Base-by-base conservation (phyloP, 345 rosid species). In the Populus nigra region DNA sequence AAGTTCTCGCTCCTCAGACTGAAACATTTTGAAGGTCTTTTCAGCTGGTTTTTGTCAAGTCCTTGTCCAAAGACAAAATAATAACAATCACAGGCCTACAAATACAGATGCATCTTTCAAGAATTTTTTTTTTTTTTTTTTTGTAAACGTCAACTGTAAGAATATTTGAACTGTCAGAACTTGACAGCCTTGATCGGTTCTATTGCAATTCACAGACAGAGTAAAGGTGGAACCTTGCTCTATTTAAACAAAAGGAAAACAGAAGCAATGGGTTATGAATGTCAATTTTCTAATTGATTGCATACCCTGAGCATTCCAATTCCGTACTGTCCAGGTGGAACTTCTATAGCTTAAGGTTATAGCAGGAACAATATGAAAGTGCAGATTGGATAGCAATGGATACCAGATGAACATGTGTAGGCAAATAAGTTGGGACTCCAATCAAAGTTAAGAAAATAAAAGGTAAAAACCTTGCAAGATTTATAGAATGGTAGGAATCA, bases 21-120 rank as follows among this genome's bases (percentile, higher is more conserved):
- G 88, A 76, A 96, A 93, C 75, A 88, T 80, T 76, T 81, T 89
- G 79, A 86, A 94, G 7, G 98, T 80, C 84, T 89, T 94, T 82
- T 87, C 91, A 85, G 91, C 99, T 96, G 74, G 43, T 74, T 81
- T 68, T 50, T 1, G 89, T 91, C 77, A 91, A 87, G 95, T 77
- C 25, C 79, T 16, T 75, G 63, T 53, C 59, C 73, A 72, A 68
- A n/a, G 74, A 76, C 74, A 73, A 41, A n/a, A n/a, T n/a, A n/a
- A 8, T 59, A 25, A 20, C n/a, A 55, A 72, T 25, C 35, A 68
- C 31, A 33, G 22, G 33, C 13, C 15, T 35, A 31, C 15, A 50
- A 39, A 20, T 20, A 36, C 55, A 69, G 62, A 72, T 65, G 77
- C 72, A 53, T 53, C 50, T 53, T 53, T 53, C 59, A 53, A 53